Evolutionary conservation across 2,329 filamentous ascomycete genomes (phyloP), one percentile per base, ranked within the genome.

Genomic region (Colletotrichum truncatum): DNA sequence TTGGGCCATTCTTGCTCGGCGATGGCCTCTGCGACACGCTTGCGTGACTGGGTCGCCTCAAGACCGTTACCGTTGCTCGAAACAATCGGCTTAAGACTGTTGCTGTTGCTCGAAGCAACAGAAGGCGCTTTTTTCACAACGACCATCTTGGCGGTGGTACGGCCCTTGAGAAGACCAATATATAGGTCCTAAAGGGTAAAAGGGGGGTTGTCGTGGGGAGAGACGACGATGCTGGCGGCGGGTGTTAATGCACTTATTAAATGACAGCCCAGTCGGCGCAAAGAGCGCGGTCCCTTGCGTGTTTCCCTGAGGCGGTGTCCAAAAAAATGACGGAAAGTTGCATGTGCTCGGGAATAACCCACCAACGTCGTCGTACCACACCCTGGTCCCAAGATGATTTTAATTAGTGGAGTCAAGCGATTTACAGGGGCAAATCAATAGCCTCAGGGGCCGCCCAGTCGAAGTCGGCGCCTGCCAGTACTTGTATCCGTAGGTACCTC

Each of bases 11-110:
- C 70, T 43, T 77, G 75, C 39, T 72, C 70, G 46, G 73, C 66
- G 30, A 74, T 74, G 63, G 75, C 73, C 57, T 82, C 80, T 66
- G 76, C 77, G 38, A 75, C 73, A 38, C 82, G 81, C 73, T 86
- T 87, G 66, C 77, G 77, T 48, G 75, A 74, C 66, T 76, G 80
- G 43, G 25, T 21, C 1, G 53, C 23, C 28, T 51, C 55, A 9
- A 28, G 41, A 14, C 23, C 25, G 23, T 51, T 45, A 36, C 62
- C 28, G 26, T 68, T 57, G 58, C 63, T 63, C 43, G 63, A 66
- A 25, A 36, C 63, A 12, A 66, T n/a, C 1, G 53, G 28, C 28
- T 51, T 59, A 9, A 28, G 41, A 14, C 23, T 26, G 23, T 51
- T 45, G 41, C 62, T 23, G 26, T 68, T 57, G 58, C 63, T 63